phyloP scores from a whole-genome alignment of 768 basidiomycete species.

The Tulasnella sp. region DNA sequence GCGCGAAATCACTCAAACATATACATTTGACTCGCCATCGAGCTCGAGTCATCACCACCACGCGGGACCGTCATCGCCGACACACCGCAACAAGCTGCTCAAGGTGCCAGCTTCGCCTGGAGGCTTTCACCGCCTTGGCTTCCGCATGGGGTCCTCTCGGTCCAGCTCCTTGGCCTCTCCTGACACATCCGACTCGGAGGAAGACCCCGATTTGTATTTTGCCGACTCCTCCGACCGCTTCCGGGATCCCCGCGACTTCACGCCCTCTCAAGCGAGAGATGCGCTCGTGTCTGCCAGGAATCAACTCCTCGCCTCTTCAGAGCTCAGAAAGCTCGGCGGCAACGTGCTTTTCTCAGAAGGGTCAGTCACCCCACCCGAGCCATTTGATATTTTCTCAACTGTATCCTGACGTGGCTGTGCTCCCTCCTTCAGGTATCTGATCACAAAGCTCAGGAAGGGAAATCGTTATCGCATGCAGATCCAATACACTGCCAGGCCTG shows the following conservation, averaged over 20 bases:
- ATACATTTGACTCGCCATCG: conserved; percentile 8
- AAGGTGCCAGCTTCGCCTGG: conserved; percentile 5
- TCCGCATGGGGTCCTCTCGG: not conserved
- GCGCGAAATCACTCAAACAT: conserved; percentile 10
- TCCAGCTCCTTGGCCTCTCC: not conserved
- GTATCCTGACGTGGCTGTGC: not conserved
- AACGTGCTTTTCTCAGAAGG: conserved; percentile 15
- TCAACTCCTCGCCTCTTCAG: conserved; percentile 10
- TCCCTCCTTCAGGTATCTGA: not conserved
- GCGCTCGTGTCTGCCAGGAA: conserved; percentile 10
- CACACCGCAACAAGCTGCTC: conserved; percentile 1
- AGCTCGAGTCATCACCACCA: not conserved
- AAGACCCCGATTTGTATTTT: not conserved
- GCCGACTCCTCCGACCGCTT: not conserved
- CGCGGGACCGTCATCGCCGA: not conserved
- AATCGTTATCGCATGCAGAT: conserved; percentile 7
- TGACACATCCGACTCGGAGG: not conserved
- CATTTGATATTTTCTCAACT: not conserved
- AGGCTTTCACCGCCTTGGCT: conserved; percentile 2
- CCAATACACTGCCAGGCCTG: conserved; percentile 8
- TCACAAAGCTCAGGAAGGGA: conserved; percentile 14
- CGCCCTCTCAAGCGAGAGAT: conserved; percentile 12
- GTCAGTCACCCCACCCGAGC: not conserved
- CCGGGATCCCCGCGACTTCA: conserved; percentile 14
- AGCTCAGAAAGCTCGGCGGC: conserved; percentile 13